Conservation (phyloP, 83 land plant species). For the Thuja plicata region DNA sequence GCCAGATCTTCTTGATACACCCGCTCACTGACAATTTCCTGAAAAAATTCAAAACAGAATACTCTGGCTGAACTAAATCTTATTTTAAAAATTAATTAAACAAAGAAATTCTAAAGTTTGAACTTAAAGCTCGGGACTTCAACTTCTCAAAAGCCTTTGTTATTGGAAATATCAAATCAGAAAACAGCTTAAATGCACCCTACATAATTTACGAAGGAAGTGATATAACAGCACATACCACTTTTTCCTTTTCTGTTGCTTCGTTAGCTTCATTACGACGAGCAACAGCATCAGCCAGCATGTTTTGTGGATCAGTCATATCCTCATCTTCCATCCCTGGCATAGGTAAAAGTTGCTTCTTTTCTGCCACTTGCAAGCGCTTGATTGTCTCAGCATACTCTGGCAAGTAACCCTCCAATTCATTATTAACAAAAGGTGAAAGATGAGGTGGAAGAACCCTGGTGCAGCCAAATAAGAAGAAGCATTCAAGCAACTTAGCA, state of each 20-base stretch:
- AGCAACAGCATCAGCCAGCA: slow-evolving; percentile 51
- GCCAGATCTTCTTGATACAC: slow-evolving; percentile 67
- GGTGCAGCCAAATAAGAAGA: not conserved
- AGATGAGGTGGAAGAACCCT: slow-evolving; percentile 95
- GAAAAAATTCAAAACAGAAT: slow-evolving; percentile 16
- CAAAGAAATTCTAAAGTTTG: not conserved
- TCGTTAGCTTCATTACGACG: slow-evolving; percentile 55
- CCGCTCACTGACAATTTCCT: slow-evolving; percentile 60
- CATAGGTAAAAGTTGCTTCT: slow-evolving; percentile 67
- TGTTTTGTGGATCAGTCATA: slow-evolving; percentile 47
- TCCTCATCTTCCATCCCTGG: slow-evolving; percentile 65
- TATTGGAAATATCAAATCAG: not conserved
- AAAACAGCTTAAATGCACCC: not conserved
- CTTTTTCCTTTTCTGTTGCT: slow-evolving; percentile 49
- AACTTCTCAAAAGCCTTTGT: slow-evolving; percentile 1
- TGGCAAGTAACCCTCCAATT: slow-evolving; percentile 90
- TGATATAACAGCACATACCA: slow-evolving; percentile 25
- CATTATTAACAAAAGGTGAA: slow-evolving; percentile 96
- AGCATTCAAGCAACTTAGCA: slow-evolving; percentile 9
- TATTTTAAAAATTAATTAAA: not conserved
- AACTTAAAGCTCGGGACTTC: not conserved
- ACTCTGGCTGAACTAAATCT: not conserved
- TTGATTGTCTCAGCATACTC: slow-evolving; percentile 93
- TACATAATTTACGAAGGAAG: not conserved
- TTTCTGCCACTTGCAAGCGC: slow-evolving; percentile 77